Percentiles rank a stretch among this genome's conserved stretches.
Evolutionary conservation across 495 filamentous ascomycete species (phyloP).

Genomic region (Bacidia rubella): DNA sequence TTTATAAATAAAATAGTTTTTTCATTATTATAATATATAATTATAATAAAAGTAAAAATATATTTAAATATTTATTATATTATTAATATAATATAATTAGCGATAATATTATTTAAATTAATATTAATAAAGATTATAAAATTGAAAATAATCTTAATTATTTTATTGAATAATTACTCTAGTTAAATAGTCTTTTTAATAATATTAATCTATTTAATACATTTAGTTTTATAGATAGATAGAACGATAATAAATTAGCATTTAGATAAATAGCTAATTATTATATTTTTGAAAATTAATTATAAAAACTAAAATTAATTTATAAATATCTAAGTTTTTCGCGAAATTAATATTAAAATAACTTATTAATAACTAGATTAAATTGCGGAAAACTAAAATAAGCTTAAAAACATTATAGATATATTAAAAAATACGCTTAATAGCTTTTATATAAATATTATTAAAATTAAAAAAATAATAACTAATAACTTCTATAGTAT

Average conservation of each 20-base stretch:
- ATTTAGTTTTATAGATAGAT: not conserved
- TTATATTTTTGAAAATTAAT: no score
- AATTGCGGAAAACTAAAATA: no score
- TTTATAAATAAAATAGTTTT: not conserved
- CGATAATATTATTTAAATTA: not conserved
- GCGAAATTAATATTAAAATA: not conserved
- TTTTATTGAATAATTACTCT: not conserved
- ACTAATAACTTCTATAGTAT: not conserved
- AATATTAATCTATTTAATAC: not conserved
- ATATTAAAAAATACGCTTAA: not conserved
- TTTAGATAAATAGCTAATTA: no score
- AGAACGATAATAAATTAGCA: not conserved
- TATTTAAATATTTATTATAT: not conserved
- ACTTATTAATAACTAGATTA: not conserved
- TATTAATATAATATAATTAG: not conserved
- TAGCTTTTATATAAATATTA: not conserved
- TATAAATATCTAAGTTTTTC: not conserved
- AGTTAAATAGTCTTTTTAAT: constrained; percentile 2
- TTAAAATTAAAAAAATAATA: not conserved
- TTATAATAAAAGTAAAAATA: no score
- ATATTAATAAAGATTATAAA: not conserved
- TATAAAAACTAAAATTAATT: no score
- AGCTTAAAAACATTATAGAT: not conserved
- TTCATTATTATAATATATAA: not conserved
- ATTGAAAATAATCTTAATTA: not conserved